A percentile compares a stretch with the other conserved stretches of the same genome.
phyloP scores from a whole-genome alignment of 768 basidiomycete species.

The Boletus tylopilopsis region DNA sequence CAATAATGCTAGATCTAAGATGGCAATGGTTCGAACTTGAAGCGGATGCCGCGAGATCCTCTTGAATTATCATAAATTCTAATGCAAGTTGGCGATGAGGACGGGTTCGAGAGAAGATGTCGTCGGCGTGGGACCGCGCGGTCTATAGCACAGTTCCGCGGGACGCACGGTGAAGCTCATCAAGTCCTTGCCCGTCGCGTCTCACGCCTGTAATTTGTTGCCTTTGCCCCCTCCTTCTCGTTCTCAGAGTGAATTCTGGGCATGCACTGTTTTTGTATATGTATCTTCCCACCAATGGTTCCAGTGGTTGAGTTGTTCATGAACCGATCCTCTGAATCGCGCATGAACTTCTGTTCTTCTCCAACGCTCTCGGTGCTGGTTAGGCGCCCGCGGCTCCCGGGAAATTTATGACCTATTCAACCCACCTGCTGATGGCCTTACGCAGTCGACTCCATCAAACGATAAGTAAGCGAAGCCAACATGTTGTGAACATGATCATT shows the following conservation, averaged over 20 bases:
- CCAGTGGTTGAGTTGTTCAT: neutral
- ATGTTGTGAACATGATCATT: no score
- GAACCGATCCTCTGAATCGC: constrained; percentile 3
- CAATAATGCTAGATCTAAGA: no score
- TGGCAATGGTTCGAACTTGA: neutral
- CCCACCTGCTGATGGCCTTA: no score
- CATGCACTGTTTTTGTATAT: neutral
- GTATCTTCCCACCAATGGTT: neutral
- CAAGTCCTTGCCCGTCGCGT: constrained; percentile 5
- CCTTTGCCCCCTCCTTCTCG: neutral
- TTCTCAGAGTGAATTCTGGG: neutral
- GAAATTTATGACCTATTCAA: neutral
- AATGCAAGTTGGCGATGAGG: neutral
- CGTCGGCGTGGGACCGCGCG: neutral
- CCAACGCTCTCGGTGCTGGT: neutral
- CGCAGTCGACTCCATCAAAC: no score
- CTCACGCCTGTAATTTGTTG: constrained; percentile 6
- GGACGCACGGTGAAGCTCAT: neutral
- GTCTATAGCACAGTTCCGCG: neutral
- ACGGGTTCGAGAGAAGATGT: neutral
- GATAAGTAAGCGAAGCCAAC: no score
- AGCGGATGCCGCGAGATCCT: neutral
- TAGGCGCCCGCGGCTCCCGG: neutral
- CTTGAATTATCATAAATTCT: no score
- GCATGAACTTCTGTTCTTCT: neutral